Percentiles rank a stretch among this genome's conserved stretches.
Evolutionary conservation across 73 alveolate species (phyloP).

Genomic region (Paramecium tetraurelia): DNA sequence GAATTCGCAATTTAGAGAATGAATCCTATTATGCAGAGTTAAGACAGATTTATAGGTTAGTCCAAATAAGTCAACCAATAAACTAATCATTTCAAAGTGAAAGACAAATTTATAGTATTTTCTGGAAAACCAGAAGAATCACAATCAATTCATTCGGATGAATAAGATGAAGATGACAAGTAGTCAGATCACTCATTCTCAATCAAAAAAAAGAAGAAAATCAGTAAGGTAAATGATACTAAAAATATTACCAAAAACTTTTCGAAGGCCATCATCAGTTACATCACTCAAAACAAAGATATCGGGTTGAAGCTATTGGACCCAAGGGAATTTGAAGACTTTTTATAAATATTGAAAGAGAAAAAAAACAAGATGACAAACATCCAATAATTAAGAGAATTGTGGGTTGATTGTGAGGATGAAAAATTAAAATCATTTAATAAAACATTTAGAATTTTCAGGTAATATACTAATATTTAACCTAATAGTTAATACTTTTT

Average conservation of each 20-base stretch:
- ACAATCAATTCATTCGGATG: not conserved
- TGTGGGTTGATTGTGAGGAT: constrained; percentile 14
- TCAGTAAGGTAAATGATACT: constrained; percentile 35
- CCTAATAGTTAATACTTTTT: not conserved
- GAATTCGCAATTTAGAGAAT: not conserved
- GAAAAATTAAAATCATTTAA: not conserved
- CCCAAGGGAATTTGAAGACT: not conserved
- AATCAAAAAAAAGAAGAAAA: not conserved
- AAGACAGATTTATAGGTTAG: not conserved
- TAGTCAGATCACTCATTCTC: not conserved
- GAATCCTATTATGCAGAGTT: not conserved
- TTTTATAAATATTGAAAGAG: not conserved
- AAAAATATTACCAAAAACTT: constrained; percentile 53
- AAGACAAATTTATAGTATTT: not conserved
- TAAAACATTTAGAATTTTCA: not conserved
- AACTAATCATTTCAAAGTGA: not conserved
- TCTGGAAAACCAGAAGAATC: not conserved
- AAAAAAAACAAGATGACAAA: constrained; percentile 11
- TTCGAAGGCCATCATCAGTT: constrained; percentile 54
- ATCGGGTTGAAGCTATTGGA: not conserved
- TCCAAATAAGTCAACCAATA: not conserved
- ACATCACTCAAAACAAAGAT: constrained; percentile 24
- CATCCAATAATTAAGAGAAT: not conserved
- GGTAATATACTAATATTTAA: not conserved
- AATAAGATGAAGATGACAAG: not conserved